Conservation (phyloP, 1,284 basidiomycete species). For the Lentinus polychrous region DNA sequence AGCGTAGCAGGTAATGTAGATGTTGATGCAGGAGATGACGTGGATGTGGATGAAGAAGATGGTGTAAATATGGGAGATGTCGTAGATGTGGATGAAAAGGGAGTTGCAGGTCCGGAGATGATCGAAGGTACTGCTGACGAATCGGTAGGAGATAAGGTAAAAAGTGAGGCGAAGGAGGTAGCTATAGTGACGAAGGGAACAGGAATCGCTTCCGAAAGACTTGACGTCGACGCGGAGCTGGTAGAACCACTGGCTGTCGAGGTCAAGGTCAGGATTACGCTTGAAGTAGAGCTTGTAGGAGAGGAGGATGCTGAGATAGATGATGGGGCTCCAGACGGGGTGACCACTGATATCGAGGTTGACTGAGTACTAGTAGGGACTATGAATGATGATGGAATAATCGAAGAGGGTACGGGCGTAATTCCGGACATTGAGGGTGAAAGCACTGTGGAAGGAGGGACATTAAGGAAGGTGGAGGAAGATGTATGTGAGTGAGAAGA, state of each 20-base stretch:
- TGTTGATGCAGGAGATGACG: neutral
- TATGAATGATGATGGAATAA: neutral
- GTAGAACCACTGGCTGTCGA: neutral
- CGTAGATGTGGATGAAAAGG: neutral
- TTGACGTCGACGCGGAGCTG: neutral
- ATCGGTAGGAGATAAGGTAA: neutral
- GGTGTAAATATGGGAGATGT: neutral
- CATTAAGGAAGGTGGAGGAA: no score
- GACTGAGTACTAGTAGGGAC: neutral
- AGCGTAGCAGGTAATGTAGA: neutral
- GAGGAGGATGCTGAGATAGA: neutral
- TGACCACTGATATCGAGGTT: neutral
- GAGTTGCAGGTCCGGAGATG: neutral
- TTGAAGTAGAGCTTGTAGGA: neutral
- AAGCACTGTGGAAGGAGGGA: no score
- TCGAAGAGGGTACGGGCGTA: neutral
- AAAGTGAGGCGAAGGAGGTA: neutral
- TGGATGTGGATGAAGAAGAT: slow-evolving; percentile 1
- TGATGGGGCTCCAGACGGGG: neutral
- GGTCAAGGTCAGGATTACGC: neutral
- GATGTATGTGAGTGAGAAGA: no score
- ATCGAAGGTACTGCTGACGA: neutral
- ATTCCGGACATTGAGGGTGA: neutral
- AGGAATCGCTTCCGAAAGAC: neutral
- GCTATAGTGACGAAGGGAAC: neutral